Evolutionary conservation across 2,329 filamentous ascomycete species (phyloP).

Genomic region (Aspergillus cejpii): DNA sequence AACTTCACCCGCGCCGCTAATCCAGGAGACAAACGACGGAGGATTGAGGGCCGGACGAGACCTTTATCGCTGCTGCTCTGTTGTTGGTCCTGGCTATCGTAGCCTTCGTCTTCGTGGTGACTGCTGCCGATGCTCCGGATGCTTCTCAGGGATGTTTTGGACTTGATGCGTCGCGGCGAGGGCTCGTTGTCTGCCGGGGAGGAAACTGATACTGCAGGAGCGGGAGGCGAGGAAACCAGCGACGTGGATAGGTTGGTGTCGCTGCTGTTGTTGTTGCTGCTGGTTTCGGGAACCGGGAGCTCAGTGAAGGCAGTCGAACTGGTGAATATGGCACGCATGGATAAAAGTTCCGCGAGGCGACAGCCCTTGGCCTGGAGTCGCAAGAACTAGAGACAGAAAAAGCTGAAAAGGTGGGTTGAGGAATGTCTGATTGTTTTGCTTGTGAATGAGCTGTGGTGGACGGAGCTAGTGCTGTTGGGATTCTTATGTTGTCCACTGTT

Average conservation of each 20-base stretch:
- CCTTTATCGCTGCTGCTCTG: constrained; percentile 22
- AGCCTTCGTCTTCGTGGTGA: constrained; percentile 26
- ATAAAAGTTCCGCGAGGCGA: constrained; percentile 20
- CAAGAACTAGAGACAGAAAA: background rate
- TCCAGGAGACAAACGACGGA: constrained; percentile 39
- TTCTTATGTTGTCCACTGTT: background rate
- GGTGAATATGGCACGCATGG: constrained; percentile 36
- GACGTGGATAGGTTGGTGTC: constrained; percentile 19
- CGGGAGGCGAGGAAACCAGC: constrained; percentile 22
- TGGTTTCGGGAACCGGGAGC: constrained; percentile 20
- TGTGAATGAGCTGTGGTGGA: constrained; percentile 2
- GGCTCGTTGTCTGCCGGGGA: constrained; percentile 24
- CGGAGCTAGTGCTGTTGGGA: background rate
- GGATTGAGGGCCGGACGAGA: constrained; percentile 30
- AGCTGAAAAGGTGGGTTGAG: constrained; percentile 5
- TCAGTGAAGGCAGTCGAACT: constrained; percentile 25
- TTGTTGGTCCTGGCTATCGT: constrained; percentile 14
- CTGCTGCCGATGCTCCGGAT: constrained; percentile 32
- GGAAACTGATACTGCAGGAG: constrained; percentile 25
- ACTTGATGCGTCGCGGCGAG: constrained; percentile 29
- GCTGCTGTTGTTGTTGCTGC: constrained; percentile 15
- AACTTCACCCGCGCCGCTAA: constrained; percentile 40
- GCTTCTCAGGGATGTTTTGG: constrained; percentile 34
- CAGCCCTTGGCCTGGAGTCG: constrained; percentile 15
- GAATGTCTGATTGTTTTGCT: constrained; percentile 10